Evolutionary conservation across 495 filamentous ascomycete species (phyloP), one percentile per base, ranked within the genome.

Genomic region (Neurospora sp.): DNA sequence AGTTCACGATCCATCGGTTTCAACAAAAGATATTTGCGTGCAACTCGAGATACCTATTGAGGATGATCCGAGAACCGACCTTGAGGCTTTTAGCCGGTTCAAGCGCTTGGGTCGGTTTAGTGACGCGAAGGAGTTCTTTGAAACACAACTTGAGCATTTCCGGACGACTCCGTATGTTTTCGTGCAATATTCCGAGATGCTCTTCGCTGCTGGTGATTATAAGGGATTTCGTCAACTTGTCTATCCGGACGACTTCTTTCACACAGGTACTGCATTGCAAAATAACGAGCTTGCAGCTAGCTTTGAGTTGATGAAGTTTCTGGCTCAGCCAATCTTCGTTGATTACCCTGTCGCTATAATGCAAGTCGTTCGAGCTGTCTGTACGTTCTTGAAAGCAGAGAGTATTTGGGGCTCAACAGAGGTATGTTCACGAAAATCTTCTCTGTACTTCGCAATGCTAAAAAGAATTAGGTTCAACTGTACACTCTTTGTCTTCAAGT

Each of bases 41-140:
- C 31, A 41, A 31, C 48, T 79, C 9, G 38, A 70, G 31, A 37
- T 79, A 41, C 71, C 75, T 16, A 40, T 77, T 18, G 70, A 74
- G 27, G 76, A 77, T 16, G 76, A 79, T 40, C 74, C 44, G 61
- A 41, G 71, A 27, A n/a, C 20, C 1, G 76, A 77, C 18, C 44
- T 77, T 3, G 77, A 79, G 27, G 74, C 65, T 1, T 75, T 79
- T 38, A 74, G 72, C n/a, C 74, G 75, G 8, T 73, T 79, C 12
- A 72, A 53, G 53, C 72, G 77, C n/a, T 45, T 79, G 6, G 77
- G 77, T 12, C 74, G 72, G 7, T 75, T 77, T 38, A 70, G 68
- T 18, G 70, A 79, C 2, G 77, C 77, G 10, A 72, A 76, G 37
- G 44, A 73, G 22, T 69, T 73, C 22, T 79, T 73, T 31, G 18